These are phyloP conservation scores for Daldinia childiae DNA, from an alignment of 495 filamentous ascomycete species.

Conservation along the genomic window DNA sequence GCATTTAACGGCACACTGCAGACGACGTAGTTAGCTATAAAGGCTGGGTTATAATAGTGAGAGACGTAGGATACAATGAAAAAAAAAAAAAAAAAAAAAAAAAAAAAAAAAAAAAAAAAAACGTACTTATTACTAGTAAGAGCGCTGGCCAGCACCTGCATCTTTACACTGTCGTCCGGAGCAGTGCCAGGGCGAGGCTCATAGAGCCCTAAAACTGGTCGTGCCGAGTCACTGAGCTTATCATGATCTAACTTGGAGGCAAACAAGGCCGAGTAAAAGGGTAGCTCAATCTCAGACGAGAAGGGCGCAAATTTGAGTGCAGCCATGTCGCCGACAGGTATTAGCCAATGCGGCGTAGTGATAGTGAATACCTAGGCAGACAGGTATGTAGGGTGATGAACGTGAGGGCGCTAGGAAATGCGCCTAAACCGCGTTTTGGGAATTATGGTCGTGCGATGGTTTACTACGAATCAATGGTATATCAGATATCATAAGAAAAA, in stretches of 20 bases:
- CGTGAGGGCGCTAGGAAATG: constrained; percentile 1
- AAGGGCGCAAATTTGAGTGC: constrained; percentile 78
- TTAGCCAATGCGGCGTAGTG: neutral
- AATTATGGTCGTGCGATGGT: neutral
- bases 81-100: constrained; percentile 29
- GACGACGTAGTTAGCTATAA: constrained; percentile 16
- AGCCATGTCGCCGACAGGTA: constrained; percentile 41
- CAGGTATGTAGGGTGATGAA: no score
- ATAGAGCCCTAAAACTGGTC: constrained; percentile 87
- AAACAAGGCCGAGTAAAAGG: constrained; percentile 90
- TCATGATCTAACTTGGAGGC: constrained; percentile 94
- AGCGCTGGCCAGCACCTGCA: constrained; percentile 89
- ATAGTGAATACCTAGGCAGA: neutral
- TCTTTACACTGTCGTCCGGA: constrained; percentile 76
- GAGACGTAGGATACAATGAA: neutral
- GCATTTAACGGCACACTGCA: constrained; percentile 74
- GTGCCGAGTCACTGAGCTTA: constrained; percentile 91
- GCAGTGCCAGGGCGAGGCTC: constrained; percentile 76
- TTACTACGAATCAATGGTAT: constrained; percentile 10
- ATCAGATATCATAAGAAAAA: constrained; percentile 11
- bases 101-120: constrained; percentile 25
- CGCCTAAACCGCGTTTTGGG: neutral
- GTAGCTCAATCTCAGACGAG: constrained; percentile 91
- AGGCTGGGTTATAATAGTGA: neutral
- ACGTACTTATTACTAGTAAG: constrained; percentile 83